These are phyloP conservation scores for Artemisia tridentata DNA, from an alignment of 129 eudicot genomes.

Conservation along the genomic window DNA sequence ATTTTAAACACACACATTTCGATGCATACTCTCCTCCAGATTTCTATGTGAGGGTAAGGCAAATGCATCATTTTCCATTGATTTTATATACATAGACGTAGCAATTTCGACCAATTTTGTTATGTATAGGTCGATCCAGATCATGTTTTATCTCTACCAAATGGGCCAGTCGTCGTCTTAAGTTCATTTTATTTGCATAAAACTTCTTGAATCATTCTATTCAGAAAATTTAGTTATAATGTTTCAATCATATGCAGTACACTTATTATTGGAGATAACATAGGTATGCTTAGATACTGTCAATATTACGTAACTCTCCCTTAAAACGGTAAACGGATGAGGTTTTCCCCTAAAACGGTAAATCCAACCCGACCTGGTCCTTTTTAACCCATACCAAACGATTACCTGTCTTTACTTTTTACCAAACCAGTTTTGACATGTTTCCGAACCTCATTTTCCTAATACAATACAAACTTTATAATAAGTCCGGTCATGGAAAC, in stretches of 20 bases:
- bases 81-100: not conserved
- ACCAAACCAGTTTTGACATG: not conserved
- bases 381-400: not conserved
- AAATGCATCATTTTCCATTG: not conserved
- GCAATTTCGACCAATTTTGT: not conserved
- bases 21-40: conserved; percentile 92
- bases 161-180: not conserved
- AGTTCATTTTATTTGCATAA: not conserved
- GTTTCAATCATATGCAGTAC: not conserved
- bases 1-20: conserved; percentile 71
- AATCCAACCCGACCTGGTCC: not conserved
- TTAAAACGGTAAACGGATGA: too few species aligned
- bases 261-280: too few species aligned
- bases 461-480: not conserved
- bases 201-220: not conserved
- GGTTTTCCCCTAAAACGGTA: too few species aligned
- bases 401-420: not conserved
- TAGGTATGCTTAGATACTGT: too few species aligned
- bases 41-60: conserved; percentile 78
- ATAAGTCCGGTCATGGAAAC: not conserved
- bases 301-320: too few species aligned
- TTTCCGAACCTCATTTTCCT: not conserved
- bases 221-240: not conserved
- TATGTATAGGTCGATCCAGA: not conserved
- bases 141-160: not conserved